Evolutionary conservation across 495 filamentous ascomycete genomes (phyloP).

Genomic region (Aspergillus panamensis): DNA sequence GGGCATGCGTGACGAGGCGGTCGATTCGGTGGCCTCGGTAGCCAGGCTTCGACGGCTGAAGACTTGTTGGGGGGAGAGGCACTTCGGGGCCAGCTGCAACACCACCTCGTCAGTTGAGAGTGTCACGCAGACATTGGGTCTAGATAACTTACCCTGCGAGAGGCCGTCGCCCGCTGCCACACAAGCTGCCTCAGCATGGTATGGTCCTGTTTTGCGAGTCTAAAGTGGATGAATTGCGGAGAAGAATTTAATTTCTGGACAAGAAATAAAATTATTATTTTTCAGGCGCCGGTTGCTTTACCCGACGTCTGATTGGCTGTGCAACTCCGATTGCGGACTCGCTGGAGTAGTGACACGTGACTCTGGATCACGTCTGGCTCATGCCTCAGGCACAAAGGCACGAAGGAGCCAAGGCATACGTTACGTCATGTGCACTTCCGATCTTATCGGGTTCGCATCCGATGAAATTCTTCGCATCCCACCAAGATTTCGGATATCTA

Average conservation of each 20-base stretch:
- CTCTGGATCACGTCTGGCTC: neutral
- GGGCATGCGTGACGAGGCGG: slow-evolving; percentile 49
- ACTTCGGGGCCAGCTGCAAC: slow-evolving; percentile 24
- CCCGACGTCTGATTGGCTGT: slow-evolving; percentile 21
- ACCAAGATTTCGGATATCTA: slow-evolving; percentile 9
- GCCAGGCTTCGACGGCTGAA: slow-evolving; percentile 30
- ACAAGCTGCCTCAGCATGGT: slow-evolving; percentile 38
- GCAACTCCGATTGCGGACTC: slow-evolving; percentile 9
- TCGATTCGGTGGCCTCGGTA: slow-evolving; percentile 31
- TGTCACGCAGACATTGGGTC: slow-evolving; percentile 1
- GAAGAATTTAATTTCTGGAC: slow-evolving; percentile 1
- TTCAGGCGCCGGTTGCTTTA: slow-evolving; percentile 17
- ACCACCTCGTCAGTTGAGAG: neutral
- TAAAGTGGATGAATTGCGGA: slow-evolving; percentile 18
- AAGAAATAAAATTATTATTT: slow-evolving; percentile 8
- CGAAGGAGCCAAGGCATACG: neutral
- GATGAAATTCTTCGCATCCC: slow-evolving; percentile 2
- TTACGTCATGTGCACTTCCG: slow-evolving; percentile 7
- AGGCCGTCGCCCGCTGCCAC: slow-evolving; percentile 31
- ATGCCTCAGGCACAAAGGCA: neutral
- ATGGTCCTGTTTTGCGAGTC: neutral
- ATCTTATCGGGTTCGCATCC: slow-evolving; percentile 14
- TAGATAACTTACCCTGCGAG: slow-evolving; percentile 29
- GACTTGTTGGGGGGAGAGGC: slow-evolving; percentile 25
- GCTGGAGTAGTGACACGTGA: slow-evolving; percentile 2